Percentiles rank a stretch among this genome's conserved stretches.
Evolutionary conservation across 2,329 filamentous ascomycete species (phyloP).

Genomic region (Pestalotiopsis sp.): DNA sequence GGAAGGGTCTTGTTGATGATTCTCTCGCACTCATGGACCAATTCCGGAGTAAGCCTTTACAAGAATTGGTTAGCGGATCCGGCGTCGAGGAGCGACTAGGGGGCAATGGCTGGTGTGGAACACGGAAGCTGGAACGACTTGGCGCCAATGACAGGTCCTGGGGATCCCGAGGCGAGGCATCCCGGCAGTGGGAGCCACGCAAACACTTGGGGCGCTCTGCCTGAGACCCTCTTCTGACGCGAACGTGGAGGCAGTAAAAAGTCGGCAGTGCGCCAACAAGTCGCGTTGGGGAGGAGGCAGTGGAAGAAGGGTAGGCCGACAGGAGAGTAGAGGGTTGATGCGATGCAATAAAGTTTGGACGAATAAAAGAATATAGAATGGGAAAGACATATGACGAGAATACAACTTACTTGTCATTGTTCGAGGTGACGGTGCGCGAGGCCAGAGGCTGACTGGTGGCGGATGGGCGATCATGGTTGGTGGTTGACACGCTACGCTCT

Average conservation of each 20-base stretch:
- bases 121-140: constrained; percentile 15
- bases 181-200: constrained; percentile 16
- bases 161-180: constrained; percentile 18
- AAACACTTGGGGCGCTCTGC: constrained; percentile 14
- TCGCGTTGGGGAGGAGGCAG: not conserved
- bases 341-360: constrained; percentile 4
- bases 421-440: constrained; percentile 50
- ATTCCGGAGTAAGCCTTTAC: constrained; percentile 56
- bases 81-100: not conserved
- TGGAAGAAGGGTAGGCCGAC: not conserved
- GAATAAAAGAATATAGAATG: constrained; percentile 23
- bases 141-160: constrained; percentile 16
- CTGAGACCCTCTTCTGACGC: constrained; percentile 13
- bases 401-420: constrained; percentile 56
- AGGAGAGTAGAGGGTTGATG: not conserved
- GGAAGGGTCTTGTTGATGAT: constrained; percentile 64
- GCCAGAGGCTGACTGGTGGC: constrained; percentile 39
- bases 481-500: constrained; percentile 49
- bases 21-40: constrained; percentile 62
- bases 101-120: constrained; percentile 13
- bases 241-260: constrained; percentile 14
- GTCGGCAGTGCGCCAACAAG: constrained; percentile 1
- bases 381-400: too few relatives aligned
- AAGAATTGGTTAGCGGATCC: constrained; percentile 13
- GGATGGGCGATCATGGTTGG: constrained; percentile 47